Conservation (phyloP, 2,329 filamentous ascomycete genomes). For the Beauveria varroae region DNA sequence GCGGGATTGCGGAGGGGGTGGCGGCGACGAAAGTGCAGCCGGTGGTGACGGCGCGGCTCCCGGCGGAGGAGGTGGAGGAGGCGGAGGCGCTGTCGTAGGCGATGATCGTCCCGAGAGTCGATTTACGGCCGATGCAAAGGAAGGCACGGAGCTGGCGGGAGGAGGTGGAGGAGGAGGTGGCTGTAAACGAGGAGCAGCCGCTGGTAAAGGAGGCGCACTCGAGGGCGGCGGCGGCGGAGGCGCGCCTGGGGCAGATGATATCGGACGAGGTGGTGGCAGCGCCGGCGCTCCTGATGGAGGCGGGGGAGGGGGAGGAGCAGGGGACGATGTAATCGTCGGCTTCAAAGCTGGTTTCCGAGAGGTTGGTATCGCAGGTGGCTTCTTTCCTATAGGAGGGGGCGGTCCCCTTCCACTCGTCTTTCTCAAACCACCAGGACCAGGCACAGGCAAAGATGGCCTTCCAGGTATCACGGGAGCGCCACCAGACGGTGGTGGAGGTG, state of each 20-base stretch:
- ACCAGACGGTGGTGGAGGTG: conserved; percentile 48
- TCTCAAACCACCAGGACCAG: conserved; percentile 42
- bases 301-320: conserved; percentile 32
- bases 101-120: conserved; percentile 36
- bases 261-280: conserved; percentile 29
- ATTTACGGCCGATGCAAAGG: conserved; percentile 36
- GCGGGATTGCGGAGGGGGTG: conserved; percentile 27
- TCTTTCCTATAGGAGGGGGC: conserved; percentile 72
- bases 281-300: conserved; percentile 32
- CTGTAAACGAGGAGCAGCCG: conserved; percentile 23
- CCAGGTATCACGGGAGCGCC: conserved; percentile 53
- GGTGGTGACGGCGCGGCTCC: conserved; percentile 22
- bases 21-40: conserved; percentile 33
- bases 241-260: conserved; percentile 33
- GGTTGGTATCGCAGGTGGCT: conserved; percentile 56
- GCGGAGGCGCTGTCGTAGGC: conserved; percentile 28
- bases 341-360: conserved; percentile 48
- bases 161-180: conserved; percentile 27
- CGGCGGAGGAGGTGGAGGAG: conserved; percentile 30
- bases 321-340: conserved; percentile 24
- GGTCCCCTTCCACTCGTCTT: conserved; percentile 60
- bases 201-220: conserved; percentile 26
- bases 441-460: conserved; percentile 42
- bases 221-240: conserved; percentile 31
- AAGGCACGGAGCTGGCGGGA: conserved; percentile 23